Evolutionary conservation across 148 eudicot species (phyloP).

Genomic region (Pharnaceum exiguum): DNA sequence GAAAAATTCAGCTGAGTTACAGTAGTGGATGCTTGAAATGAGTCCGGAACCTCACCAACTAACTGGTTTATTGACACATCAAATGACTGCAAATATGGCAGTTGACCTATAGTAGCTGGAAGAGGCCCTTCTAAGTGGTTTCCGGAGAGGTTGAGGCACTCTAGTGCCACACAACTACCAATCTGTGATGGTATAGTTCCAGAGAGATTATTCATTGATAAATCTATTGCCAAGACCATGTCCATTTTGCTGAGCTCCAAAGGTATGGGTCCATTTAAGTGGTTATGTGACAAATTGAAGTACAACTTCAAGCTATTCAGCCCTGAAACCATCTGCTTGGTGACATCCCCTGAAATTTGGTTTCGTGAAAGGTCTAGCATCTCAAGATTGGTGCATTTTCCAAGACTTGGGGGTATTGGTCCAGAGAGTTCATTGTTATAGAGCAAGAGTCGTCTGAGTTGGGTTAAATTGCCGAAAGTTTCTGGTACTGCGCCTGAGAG

Average conservation of each 20-base stretch:
- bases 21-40: slow-evolving; percentile 49
- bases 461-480: slow-evolving; percentile 56
- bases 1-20: slow-evolving; percentile 53
- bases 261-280: slow-evolving; percentile 56
- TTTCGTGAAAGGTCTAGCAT: slow-evolving; percentile 76
- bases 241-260: slow-evolving; percentile 80
- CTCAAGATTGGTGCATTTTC: slow-evolving; percentile 70
- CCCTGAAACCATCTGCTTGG: slow-evolving; percentile 61
- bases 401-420: slow-evolving; percentile 61
- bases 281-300: slow-evolving; percentile 66
- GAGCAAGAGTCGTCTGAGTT: slow-evolving; percentile 55
- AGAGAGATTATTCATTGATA: slow-evolving; percentile 56
- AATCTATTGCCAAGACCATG: slow-evolving; percentile 75
- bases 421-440: slow-evolving; percentile 66
- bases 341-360: slow-evolving; percentile 55
- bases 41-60: slow-evolving; percentile 50
- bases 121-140: slow-evolving; percentile 47
- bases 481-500: slow-evolving; percentile 64
- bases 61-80: slow-evolving; percentile 57
- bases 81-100: slow-evolving; percentile 53
- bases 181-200: slow-evolving; percentile 60
- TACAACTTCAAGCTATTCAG: slow-evolving; percentile 65
- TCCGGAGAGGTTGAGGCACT: slow-evolving; percentile 53
- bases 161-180: slow-evolving; percentile 71
- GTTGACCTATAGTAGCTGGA: slow-evolving; percentile 45